These are phyloP conservation scores for Podila horticola DNA, from an alignment of 192 early-diverging fungal species.

Conservation along the genomic window DNA sequence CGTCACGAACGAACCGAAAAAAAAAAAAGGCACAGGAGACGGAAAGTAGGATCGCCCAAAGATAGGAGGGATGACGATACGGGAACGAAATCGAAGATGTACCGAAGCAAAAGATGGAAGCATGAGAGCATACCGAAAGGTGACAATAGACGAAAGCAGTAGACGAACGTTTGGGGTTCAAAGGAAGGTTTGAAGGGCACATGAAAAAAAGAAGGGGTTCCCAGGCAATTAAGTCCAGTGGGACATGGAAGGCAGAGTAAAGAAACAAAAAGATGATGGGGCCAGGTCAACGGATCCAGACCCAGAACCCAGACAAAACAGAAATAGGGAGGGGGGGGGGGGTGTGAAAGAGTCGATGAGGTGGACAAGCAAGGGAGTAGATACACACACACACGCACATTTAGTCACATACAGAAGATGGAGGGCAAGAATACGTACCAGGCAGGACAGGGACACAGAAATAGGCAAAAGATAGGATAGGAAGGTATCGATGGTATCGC, in stretches of 20 bases:
- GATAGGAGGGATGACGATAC: background rate
- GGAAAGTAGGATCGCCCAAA: background rate
- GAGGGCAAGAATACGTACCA: background rate
- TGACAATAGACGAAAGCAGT: no score
- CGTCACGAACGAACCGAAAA: no score
- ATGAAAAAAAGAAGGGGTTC: no score
- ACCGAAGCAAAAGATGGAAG: no score
- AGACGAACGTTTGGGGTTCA: no score
- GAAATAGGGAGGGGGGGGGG: background rate
- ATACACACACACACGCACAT: background rate
- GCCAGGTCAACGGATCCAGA: no score
- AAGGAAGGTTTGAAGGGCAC: no score
- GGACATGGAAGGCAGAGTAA: background rate
- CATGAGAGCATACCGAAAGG: no score
- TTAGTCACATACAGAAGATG: background rate
- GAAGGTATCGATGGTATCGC: no score
- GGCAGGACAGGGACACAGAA: no score
- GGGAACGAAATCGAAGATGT: background rate
- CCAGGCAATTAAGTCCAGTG: no score
- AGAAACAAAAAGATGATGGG: background rate
- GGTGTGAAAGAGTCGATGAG: background rate
- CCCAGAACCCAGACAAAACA: background rate
- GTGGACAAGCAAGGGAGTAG: background rate
- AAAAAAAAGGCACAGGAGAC: background rate
- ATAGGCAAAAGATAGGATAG: no score